Evolutionary conservation across 768 basidiomycete species (phyloP).

Genomic region (Nidularia pulvinata): DNA sequence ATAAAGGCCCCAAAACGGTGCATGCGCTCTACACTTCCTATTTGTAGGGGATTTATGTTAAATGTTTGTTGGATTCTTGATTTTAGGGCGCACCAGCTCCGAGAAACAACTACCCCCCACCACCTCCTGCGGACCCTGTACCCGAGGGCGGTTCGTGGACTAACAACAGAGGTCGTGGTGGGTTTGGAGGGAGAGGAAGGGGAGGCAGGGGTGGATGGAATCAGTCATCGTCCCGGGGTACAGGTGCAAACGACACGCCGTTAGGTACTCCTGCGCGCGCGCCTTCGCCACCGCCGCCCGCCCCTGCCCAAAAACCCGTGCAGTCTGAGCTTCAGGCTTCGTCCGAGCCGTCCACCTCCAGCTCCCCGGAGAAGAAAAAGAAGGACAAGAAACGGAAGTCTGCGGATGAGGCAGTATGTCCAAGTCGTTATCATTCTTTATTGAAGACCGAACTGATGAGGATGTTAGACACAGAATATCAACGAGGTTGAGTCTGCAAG

Average conservation of each 20-base stretch:
- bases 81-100: conserved; percentile 5
- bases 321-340: conserved; percentile 3
- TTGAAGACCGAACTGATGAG: neutral
- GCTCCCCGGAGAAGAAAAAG: conserved; percentile 15
- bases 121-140: conserved; percentile 4
- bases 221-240: conserved; percentile 22
- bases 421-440: neutral
- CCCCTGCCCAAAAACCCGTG: neutral
- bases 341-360: no score
- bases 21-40: conserved; percentile 3
- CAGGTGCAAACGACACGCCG: conserved; percentile 74
- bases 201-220: conserved; percentile 28
- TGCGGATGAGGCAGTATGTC: conserved; percentile 21
- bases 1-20: conserved; percentile 75
- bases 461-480: neutral
- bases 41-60: neutral
- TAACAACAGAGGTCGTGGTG: conserved; percentile 15
- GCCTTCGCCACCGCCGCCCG: conserved; percentile 9
- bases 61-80: neutral
- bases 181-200: conserved; percentile 19
- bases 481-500: conserved; percentile 8
- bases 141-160: conserved; percentile 3
- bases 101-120: conserved; percentile 19
- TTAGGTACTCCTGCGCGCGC: conserved; percentile 57
- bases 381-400: conserved; percentile 36